phyloP scores from a whole-genome alignment of 306 rosid genomes.

The Gynostemma pentaphyllum region DNA sequence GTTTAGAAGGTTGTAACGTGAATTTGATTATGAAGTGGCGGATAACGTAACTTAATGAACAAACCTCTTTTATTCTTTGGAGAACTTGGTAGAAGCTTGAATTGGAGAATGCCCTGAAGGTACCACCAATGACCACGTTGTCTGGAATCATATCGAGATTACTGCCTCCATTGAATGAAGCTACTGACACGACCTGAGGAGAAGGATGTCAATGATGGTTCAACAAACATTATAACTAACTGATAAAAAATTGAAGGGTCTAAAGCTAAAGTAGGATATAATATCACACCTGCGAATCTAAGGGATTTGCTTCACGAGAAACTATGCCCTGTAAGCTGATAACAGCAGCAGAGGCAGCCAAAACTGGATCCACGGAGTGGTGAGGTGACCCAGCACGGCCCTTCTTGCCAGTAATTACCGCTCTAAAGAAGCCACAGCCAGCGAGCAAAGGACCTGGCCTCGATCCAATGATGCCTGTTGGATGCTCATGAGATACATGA shows the following conservation, averaged over 20 bases:
- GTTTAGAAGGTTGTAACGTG: neutral
- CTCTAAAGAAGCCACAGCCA: constrained; percentile 89
- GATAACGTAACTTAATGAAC: neutral
- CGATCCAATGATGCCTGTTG: constrained; percentile 71
- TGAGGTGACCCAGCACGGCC: constrained; percentile 33
- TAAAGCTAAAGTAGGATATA: neutral
- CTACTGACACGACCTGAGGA: constrained; percentile 71
- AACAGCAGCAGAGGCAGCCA: constrained; percentile 80
- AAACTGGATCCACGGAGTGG: constrained; percentile 57
- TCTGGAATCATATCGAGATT: constrained; percentile 61
- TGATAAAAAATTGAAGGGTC: neutral
- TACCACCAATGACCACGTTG: constrained; percentile 67
- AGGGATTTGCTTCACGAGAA: constrained; percentile 85
- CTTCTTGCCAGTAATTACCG: constrained; percentile 51
- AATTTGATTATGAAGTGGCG: neutral
- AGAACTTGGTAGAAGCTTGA: constrained; percentile 68
- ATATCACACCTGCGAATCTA: constrained; percentile 66
- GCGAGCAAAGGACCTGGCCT: constrained; percentile 83
- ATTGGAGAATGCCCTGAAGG: constrained; percentile 91
- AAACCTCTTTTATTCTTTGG: constrained; percentile 72
- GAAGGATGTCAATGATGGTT: neutral
- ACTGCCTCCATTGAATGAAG: constrained; percentile 72
- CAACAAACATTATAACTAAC: neutral
- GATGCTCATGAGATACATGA: constrained; percentile 83
- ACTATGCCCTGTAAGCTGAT: constrained; percentile 90